These are phyloP conservation scores for Senna siamea DNA, from an alignment of 306 rosid species.

Conservation along the genomic window DNA sequence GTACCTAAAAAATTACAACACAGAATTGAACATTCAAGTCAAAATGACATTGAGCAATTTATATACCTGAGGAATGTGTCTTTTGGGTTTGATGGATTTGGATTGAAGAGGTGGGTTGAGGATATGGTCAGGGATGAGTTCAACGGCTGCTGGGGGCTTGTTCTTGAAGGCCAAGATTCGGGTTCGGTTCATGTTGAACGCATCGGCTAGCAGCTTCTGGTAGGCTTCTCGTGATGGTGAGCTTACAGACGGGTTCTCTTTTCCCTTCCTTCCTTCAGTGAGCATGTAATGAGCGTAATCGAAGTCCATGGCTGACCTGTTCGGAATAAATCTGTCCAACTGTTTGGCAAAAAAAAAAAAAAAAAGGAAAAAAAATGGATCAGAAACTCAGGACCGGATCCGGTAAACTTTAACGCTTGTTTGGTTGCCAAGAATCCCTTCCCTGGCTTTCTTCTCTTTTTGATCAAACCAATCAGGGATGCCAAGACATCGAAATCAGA, in stretches of 20 bases:
- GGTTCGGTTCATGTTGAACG: constrained; percentile 67
- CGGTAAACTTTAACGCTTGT: no score
- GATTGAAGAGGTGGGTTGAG: constrained; percentile 40
- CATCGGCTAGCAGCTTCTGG: constrained; percentile 56
- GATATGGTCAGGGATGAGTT: constrained; percentile 46
- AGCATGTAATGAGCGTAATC: constrained; percentile 50
- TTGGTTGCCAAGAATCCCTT: neutral
- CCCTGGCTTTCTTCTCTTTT: neutral
- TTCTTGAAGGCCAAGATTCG: constrained; percentile 72
- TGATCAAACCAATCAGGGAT: neutral
- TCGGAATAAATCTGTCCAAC: constrained; percentile 54
- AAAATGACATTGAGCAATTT: neutral
- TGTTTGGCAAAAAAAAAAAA: neutral
- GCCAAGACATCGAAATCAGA: neutral
- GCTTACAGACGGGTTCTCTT: constrained; percentile 56
- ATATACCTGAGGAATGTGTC: constrained; percentile 64
- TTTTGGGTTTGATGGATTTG: constrained; percentile 48
- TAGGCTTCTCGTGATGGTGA: constrained; percentile 62
- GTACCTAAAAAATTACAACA: neutral
- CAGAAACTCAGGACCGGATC: neutral
- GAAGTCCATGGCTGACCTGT: constrained; percentile 51
- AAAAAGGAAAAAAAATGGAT: neutral
- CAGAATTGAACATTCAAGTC: neutral
- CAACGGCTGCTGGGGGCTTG: constrained; percentile 60
- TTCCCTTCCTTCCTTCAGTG: constrained; percentile 44